A percentile compares a stretch with the other conserved stretches of the same genome.
phyloP scores from a whole-genome alignment of 192 early-diverging fungal genomes.

The Rhizophagus clarus region DNA sequence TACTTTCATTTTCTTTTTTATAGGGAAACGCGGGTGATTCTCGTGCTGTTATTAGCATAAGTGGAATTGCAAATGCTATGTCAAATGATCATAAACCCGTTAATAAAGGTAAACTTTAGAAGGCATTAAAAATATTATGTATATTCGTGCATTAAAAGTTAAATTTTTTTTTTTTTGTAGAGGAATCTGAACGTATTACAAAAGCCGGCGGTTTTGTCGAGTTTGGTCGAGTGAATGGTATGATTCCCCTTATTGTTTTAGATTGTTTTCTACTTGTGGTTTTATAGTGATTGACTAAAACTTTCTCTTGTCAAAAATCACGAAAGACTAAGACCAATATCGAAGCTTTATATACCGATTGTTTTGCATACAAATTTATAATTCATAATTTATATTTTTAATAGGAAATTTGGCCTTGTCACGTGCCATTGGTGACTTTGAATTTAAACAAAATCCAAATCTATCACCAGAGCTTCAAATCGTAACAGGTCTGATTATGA shows the following conservation, averaged over 20 bases:
- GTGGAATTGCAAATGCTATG: constrained; percentile 77
- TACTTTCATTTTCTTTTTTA: neutral
- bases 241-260: neutral
- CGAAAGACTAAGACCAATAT: neutral
- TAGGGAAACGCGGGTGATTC: constrained; percentile 96
- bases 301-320: neutral
- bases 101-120: constrained; percentile 63
- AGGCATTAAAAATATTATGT: neutral
- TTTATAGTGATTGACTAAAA: neutral
- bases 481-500: constrained; percentile 68
- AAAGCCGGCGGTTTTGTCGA: constrained; percentile 97
- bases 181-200: constrained; percentile 83
- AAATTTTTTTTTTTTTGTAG: constrained; percentile 25
- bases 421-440: constrained; percentile 97
- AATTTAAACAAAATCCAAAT: constrained; percentile 90
- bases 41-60: constrained; percentile 80
- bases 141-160: no score
- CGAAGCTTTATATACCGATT: constrained; percentile 16
- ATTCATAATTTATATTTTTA: constrained; percentile 14
- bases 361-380: constrained; percentile 20
- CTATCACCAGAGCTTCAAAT: constrained; percentile 86
- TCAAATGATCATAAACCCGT: constrained; percentile 97
- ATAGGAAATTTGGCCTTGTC: constrained; percentile 92
- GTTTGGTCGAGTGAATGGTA: constrained; percentile 97
- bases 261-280: neutral